Evolutionary conservation across 371 early-diverging fungal species (phyloP).

Genomic region (Saksenaea oblongispora): DNA sequence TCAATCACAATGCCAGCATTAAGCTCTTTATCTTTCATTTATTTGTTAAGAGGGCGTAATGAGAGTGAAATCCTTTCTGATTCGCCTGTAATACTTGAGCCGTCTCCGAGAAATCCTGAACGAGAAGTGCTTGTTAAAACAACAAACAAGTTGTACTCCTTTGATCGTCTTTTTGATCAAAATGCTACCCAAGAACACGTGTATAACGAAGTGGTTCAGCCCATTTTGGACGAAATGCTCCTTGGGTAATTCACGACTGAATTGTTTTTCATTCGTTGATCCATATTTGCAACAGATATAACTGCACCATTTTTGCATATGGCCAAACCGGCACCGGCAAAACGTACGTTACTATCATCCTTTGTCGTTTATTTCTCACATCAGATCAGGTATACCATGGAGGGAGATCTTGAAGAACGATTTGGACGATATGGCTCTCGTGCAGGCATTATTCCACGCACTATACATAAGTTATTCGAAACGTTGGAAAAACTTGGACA

Average conservation of each 20-base stretch:
- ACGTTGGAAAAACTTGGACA: constrained; percentile 56
- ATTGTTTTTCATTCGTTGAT: neutral
- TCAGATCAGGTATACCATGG: constrained; percentile 72
- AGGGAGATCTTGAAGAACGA: constrained; percentile 70
- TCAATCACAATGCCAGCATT: neutral
- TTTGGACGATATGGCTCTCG: constrained; percentile 33
- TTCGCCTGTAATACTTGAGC: constrained; percentile 37
- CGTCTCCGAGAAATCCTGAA: constrained; percentile 15
- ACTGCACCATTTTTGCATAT: constrained; percentile 97
- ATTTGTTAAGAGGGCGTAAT: constrained; percentile 29
- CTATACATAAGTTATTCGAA: constrained; percentile 82
- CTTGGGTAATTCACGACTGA: constrained; percentile 31
- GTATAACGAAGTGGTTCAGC: constrained; percentile 82
- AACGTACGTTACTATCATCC: constrained; percentile 41
- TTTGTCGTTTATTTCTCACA: neutral
- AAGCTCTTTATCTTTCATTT: neutral
- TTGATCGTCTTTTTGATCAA: constrained; percentile 93
- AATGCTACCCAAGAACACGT: constrained; percentile 79
- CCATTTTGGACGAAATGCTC: constrained; percentile 79
- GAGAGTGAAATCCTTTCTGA: constrained; percentile 38
- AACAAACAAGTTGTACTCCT: constrained; percentile 72
- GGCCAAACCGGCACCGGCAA: constrained; percentile 95
- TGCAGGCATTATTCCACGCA: constrained; percentile 93
- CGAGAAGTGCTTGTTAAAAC: constrained; percentile 41
- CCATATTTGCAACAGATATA: constrained; percentile 60